Conservation (phyloP, 768 basidiomycete species). For the Gyrodon lividus region DNA sequence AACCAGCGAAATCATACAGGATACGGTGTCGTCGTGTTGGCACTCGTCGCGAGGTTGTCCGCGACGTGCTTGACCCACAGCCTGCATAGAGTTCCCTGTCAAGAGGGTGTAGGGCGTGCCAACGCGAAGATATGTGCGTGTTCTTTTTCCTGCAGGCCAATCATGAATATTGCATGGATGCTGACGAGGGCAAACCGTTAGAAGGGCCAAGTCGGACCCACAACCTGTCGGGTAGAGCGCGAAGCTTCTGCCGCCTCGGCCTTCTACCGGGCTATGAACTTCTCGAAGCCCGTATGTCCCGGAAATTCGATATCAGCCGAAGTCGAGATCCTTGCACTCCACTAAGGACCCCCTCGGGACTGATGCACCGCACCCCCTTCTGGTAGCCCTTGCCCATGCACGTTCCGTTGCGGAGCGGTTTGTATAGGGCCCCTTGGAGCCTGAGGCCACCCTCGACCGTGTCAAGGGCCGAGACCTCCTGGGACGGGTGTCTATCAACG, state of each 20-base stretch:
- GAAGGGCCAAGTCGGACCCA: constrained; percentile 7
- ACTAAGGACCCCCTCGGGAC: constrained; percentile 10
- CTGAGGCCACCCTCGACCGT: too few relatives aligned
- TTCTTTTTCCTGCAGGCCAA: constrained; percentile 12
- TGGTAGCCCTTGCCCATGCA: constrained; percentile 14
- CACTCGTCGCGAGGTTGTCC: constrained; percentile 2
- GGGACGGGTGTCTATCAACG: too few relatives aligned
- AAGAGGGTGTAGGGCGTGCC: constrained; percentile 6
- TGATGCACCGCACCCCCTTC: constrained; percentile 16
- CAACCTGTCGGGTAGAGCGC: constrained; percentile 12
- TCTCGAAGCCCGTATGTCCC: constrained; percentile 27
- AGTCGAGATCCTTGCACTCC: constrained; percentile 31
- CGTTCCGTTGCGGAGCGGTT: neutral
- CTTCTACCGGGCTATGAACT: constrained; percentile 18
- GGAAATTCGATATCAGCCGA: constrained; percentile 33
- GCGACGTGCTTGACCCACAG: constrained; percentile 18
- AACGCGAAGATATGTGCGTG: constrained; percentile 16
- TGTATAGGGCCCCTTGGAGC: too few relatives aligned
- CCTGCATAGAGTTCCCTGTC: constrained; percentile 2
- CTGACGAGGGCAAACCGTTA: constrained; percentile 12
- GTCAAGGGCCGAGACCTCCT: too few relatives aligned
- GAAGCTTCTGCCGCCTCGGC: constrained; percentile 16
- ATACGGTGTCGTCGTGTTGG: neutral
- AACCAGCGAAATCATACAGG: too few relatives aligned
- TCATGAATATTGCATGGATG: constrained; percentile 21